Evolutionary conservation across 208 protist genomes (phyloP), one percentile per base, ranked within the genome.

Genomic region (Porcisia hertigi): DNA sequence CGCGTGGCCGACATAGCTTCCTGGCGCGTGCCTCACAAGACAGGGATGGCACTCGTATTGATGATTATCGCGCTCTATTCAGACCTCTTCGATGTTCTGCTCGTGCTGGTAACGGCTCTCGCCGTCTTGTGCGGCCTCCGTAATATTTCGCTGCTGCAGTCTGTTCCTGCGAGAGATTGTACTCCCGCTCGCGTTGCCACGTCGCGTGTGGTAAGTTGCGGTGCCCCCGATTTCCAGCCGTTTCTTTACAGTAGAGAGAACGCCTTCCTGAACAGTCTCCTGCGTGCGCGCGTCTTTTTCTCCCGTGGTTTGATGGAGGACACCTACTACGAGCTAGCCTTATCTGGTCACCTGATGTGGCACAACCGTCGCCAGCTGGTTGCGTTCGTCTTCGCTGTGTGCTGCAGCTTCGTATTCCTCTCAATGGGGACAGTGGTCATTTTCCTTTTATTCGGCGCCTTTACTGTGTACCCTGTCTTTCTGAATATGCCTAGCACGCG

Each of bases 231-330:
- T 60, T 82, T 88, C 45, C 76, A 88, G 23, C 80, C 85, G 18
- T 90, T 90, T 49, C 73, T 97, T 47, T 97, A 93, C 83, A 90
- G 89, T 7, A 73, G 83, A 12, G 86, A 92, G 16, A 91, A 92
- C 72, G 73, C 75, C 25, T 60, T 94, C 41, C 75, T 97, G 25
- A 97, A 97, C 73, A 89, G 89, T 43, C 80, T 97, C 47, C 81
- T 92, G 49, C 85, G 93, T 0, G 85, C 90, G 30, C 80, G 87
- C 45, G 62, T 97, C 4, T 97, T 97, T 72, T 97, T 93, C 67
- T 81, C 81, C 4, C 88, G 90, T 54, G 93, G 93, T 16, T 76
- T 97, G 54, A 88, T 94, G 71, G 80, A 86, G 41, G 93, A 97
- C 75, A 90, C 88, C 55, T 97, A 91, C 73, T 92, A 90, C 53